Base-by-base conservation (phyloP, 2,329 filamentous ascomycete species). In the Epichloe aotearoae region DNA sequence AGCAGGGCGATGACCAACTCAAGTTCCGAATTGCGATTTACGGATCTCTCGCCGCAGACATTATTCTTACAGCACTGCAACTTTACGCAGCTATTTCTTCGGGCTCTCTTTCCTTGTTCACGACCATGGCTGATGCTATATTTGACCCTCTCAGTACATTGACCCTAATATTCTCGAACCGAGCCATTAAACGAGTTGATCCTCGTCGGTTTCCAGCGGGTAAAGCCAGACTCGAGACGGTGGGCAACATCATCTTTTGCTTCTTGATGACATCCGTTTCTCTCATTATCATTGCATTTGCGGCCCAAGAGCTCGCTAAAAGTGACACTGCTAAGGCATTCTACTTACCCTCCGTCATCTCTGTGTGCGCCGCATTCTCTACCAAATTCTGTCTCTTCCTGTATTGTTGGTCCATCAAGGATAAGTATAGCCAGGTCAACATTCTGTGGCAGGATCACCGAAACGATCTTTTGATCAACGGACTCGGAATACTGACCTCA, bases 391-490 rank as follows among this genome's bases (percentile, higher is more conserved):
- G 60, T 5, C 75, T 97, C 1, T 97, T 96, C 66, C 59, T 94
- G 26, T 97, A 96, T 72, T 97, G 93, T 70, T 97, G 85, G 81
- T 81, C 87, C 4, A 69, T 97, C 60, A 84, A 91, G 58, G 84
- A 96, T 70, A 86, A 88, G 61, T 95, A 97, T 72, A 88, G 82
- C 54, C 90, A 96, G 66, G 82, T 96, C 56, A 80, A 86, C 52
- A 96, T 96, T 63, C 73, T 97, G 14, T 96, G 89, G 90, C 87
- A 95, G 66, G 91, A 97, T 62, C 93, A 98, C 70, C 84, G 93
- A 54, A 98, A 98, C 63, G 93, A 98, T 63, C 74, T 98, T n/a
- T 75, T 95, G 60, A 88, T 98, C 76, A 98, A 97, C 66, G 88
- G 88, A 50, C 88, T 95, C 58, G 89, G 86, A 79, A 82, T 97